Percentiles rank a stretch among this genome's conserved stretches.
phyloP scores from a whole-genome alignment of 2,329 filamentous ascomycete genomes.

The Pseudocercospora musae region DNA sequence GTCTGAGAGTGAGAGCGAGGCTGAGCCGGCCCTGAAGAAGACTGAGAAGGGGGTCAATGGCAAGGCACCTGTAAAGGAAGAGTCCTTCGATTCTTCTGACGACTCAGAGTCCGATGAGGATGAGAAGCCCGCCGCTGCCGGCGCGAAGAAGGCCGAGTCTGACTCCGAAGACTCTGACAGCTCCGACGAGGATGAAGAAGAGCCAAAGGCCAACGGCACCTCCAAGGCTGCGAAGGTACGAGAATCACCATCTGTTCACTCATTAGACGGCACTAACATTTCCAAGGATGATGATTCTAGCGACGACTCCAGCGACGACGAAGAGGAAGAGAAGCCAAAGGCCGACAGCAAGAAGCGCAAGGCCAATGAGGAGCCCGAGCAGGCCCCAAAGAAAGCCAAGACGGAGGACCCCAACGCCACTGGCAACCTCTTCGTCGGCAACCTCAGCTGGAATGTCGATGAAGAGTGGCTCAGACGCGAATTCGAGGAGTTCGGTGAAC shows the following conservation, averaged over 20 bases:
- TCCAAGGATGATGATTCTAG: conserved; percentile 37
- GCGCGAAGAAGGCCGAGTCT: conserved; percentile 21
- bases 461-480: conserved; percentile 77
- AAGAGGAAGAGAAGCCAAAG: conserved; percentile 32
- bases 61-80: conserved; percentile 16
- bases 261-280: neutral
- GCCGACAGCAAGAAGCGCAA: conserved; percentile 64
- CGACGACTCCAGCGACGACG: conserved; percentile 38
- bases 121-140: conserved; percentile 30
- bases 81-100: conserved; percentile 24
- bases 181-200: conserved; percentile 27
- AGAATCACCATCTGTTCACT: neutral
- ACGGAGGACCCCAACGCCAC: conserved; percentile 48
- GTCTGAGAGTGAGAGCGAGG: conserved; percentile 30
- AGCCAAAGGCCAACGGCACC: conserved; percentile 35
- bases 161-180: conserved; percentile 29
- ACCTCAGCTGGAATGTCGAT: conserved; percentile 86
- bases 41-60: conserved; percentile 32
- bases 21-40: conserved; percentile 22
- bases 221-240: conserved; percentile 27
- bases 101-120: conserved; percentile 33
- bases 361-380: conserved; percentile 53
- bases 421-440: conserved; percentile 81
- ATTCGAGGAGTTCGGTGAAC: conserved; percentile 75
- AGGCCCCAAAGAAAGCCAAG: conserved; percentile 66